phyloP scores from a whole-genome alignment of 2,329 filamentous ascomycete genomes.

The Curvularia verruculosa region DNA sequence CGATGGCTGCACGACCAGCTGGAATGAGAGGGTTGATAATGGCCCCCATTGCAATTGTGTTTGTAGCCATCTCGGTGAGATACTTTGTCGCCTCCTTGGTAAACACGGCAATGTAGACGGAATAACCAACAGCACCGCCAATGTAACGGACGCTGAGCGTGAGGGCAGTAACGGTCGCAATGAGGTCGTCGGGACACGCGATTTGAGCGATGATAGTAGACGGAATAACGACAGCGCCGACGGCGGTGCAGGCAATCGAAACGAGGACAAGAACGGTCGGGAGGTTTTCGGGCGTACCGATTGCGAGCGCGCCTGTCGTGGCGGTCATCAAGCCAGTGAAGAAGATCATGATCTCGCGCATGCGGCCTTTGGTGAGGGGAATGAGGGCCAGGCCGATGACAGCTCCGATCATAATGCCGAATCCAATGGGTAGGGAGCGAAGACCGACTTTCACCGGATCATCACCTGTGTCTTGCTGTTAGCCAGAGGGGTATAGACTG shows the following conservation, averaged over 20 bases:
- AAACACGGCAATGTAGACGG: slow-evolving; percentile 52
- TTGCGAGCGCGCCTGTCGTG: slow-evolving; percentile 62
- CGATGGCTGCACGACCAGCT: slow-evolving; percentile 58
- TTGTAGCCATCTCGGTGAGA: slow-evolving; percentile 31
- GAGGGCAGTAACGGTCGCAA: slow-evolving; percentile 71
- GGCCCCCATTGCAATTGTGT: slow-evolving; percentile 57
- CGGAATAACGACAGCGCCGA: slow-evolving; percentile 71
- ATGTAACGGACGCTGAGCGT: slow-evolving; percentile 73
- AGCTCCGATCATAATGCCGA: slow-evolving; percentile 67
- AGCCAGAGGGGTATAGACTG: neutral
- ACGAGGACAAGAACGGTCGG: slow-evolving; percentile 62
- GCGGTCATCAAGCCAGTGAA: slow-evolving; percentile 70
- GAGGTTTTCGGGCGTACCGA: slow-evolving; percentile 60
- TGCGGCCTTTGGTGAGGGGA: slow-evolving; percentile 63
- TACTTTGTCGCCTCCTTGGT: slow-evolving; percentile 31
- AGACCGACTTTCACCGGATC: slow-evolving; percentile 69
- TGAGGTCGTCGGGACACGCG: slow-evolving; percentile 72
- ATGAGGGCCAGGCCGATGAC: slow-evolving; percentile 64
- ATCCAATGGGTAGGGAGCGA: slow-evolving; percentile 68
- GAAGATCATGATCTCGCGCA: slow-evolving; percentile 64
- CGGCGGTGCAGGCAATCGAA: slow-evolving; percentile 66
- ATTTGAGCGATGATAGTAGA: slow-evolving; percentile 72
- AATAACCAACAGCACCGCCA: slow-evolving; percentile 69
- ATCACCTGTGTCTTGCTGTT: slow-evolving; percentile 47
- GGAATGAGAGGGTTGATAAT: slow-evolving; percentile 48